phyloP scores from a whole-genome alignment of 2,329 filamentous ascomycete genomes.

The Phyllosticta paracitricarpa region DNA sequence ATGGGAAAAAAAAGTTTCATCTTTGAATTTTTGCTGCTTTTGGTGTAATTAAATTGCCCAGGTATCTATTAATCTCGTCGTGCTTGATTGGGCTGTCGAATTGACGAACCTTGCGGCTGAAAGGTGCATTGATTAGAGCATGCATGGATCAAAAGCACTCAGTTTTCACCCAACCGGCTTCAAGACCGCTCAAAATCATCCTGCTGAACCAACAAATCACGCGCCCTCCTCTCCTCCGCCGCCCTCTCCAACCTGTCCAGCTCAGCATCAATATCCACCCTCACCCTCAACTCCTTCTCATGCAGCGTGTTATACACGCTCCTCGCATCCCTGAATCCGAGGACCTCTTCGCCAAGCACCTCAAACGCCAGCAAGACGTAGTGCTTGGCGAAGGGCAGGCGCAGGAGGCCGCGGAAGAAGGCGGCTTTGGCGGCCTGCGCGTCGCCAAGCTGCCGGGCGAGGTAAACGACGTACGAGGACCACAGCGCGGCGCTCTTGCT shows the following conservation, averaged over 20 bases:
- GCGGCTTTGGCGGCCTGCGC: conserved; percentile 34
- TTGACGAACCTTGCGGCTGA: too few species aligned
- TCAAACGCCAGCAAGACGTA: conserved; percentile 48
- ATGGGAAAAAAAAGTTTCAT: too few species aligned
- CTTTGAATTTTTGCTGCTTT: too few species aligned
- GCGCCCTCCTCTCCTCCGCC: neutral
- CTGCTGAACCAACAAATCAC: neutral
- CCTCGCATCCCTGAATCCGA: conserved; percentile 40
- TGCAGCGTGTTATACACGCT: conserved; percentile 46
- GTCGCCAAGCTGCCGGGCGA: neutral
- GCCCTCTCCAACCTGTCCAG: neutral
- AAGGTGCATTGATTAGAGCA: too few species aligned
- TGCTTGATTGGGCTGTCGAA: too few species aligned
- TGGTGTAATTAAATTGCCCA: too few species aligned
- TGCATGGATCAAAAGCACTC: neutral
- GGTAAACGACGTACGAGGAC: conserved; percentile 20
- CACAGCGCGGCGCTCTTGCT: conserved; percentile 23
- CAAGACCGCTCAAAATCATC: neutral
- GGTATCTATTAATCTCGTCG: too few species aligned
- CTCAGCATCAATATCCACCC: conserved; percentile 42
- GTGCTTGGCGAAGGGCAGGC: conserved; percentile 55
- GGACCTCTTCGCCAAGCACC: conserved; percentile 21
- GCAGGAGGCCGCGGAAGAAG: conserved; percentile 46
- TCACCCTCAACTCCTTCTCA: conserved; percentile 53
- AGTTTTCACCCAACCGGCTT: neutral